These are phyloP conservation scores for Sungouiozyma ichnusensis DNA, from an alignment of 805 yeast genomes.

Conservation along the genomic window DNA sequence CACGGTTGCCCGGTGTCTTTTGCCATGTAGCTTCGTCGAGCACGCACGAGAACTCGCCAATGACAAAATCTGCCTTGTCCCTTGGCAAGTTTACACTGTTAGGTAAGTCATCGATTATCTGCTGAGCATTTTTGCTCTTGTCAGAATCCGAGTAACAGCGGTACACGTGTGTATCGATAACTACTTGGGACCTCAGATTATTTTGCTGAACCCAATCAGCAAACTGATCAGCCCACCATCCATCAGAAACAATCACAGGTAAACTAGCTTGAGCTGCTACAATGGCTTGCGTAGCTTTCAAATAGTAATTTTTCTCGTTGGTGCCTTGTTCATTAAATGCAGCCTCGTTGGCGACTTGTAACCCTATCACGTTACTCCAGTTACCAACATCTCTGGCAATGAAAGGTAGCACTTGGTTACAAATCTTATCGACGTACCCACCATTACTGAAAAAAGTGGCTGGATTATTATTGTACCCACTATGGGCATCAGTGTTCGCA, in stretches of 20 bases:
- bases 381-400: conserved; percentile 47
- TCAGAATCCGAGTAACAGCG: conserved; percentile 77
- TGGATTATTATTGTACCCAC: conserved; percentile 44
- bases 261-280: conserved; percentile 42
- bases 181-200: conserved; percentile 42
- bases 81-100: conserved; percentile 37
- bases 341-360: conserved; percentile 83
- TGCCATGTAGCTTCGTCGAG: conserved; percentile 70
- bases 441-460: conserved; percentile 32
- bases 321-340: conserved; percentile 46
- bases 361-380: conserved; percentile 63
- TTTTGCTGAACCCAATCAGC: conserved; percentile 45
- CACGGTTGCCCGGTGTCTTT: conserved; percentile 37
- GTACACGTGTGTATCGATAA: conserved; percentile 79
- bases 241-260: conserved; percentile 80
- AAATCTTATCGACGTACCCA: conserved; percentile 32
- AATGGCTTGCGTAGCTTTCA: conserved; percentile 51
- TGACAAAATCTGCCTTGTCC: conserved; percentile 53
- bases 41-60: conserved; percentile 90
- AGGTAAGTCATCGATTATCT: conserved; percentile 49
- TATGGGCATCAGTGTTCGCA: conserved; percentile 77
- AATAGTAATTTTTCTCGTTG: conserved; percentile 50
- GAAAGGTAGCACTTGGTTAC: conserved; percentile 44
- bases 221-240: conserved; percentile 87
- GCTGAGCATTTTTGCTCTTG: conserved; percentile 50